Evolutionary conservation across 371 early-diverging fungal species (phyloP), one percentile per base, ranked within the genome.

Genomic region (Apophysomyces trapeziformis): DNA sequence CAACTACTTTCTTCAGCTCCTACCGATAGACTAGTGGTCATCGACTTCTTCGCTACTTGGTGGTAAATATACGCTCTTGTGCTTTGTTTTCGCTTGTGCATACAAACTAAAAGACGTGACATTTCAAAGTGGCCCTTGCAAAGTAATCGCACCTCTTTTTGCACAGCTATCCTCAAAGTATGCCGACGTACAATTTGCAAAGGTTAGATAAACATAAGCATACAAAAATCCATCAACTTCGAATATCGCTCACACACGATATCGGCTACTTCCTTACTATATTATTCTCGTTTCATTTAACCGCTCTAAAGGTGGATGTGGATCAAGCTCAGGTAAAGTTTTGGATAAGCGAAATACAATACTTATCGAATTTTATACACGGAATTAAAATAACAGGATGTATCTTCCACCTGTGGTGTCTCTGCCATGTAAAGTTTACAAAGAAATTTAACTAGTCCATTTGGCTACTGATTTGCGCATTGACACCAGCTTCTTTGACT

Each of bases 11-110:
- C 61, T 9, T 61, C 69, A 44, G 66, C 70, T 11, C 60, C 69
- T 13, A 61, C 60, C 8, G 66, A 71, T 57, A 76, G 77, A 38
- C 68, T 84, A 58, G 79, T 87, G 21, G 87, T 87, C 7, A 80
- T 84, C 37, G 85, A 85, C 65, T 87, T 85, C 66, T 84, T 73
- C 56, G 87, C 85, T 61, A 79, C 82, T 18, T 83, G 84, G 84
- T 83, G 80, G 84, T 83, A 78, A 65, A 66, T 54, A 5, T 8
- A 26, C 18, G 32, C 32, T 26, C 32, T 26, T 26, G 0, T 37
- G 14, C 62, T 57, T 63, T 43, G 6, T 61, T 21, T 21, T 12
- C 26, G 44, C 21, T 16, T 45, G 7, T 58, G 14, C 13, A 32
- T 26, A 26, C 32, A 26, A 26, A 26, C 37, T 62, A 5, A 38